Base-by-base conservation (phyloP, 2,329 filamentous ascomycete genomes). In the Bipolaris cookei region DNA sequence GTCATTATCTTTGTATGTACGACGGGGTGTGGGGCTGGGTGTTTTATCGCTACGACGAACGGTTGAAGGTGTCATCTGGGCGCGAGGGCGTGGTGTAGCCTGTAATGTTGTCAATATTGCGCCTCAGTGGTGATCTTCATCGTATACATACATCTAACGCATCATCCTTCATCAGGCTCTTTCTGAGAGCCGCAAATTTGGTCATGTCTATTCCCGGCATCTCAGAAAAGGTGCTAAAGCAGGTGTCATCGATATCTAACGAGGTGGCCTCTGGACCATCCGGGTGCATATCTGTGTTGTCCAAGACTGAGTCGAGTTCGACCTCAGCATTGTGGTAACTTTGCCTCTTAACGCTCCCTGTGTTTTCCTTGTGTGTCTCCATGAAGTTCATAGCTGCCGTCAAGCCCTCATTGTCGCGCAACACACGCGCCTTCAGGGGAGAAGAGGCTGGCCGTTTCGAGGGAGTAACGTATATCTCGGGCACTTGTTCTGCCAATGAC, bases 191-290 rank as follows among this genome's bases (percentile, higher is more conserved):
- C 7, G 91, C 88, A 69, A 96, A 92, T 68, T 88, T 88, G 18
- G 92, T 95, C 86, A 95, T 86, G 68, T 94, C 91, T 16, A 80
- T 73, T 51, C 82, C 82, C 5, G 92, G 92, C 51, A 97, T 86
- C 7, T 91, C 92, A 1, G 94, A 97, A 77, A 97, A 97, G 11
- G 85, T 87, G 80, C 92, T 97, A 73, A 96, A 90, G 70, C 84
- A 89, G 78, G 88, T 90, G 65, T 91, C 88, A 63, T 92, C 89
- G 11, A 82, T 64, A 64, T 64, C 81, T 76, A 54, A 74, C 47
- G 54, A 74, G 50, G 62, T 71, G 16, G 66, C 45, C 4, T 71
- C 70, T 30, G 52, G 70, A 1, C 66, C 71, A 45, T 76, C 74
- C 11, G 59, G 69, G 41, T 73, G 71, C 59, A 70, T 75, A 3